Evolutionary conservation across 169 alveolate genomes (phyloP), one percentile per base, ranked within the genome.

Genomic region (Plasmodium gaboni): DNA sequence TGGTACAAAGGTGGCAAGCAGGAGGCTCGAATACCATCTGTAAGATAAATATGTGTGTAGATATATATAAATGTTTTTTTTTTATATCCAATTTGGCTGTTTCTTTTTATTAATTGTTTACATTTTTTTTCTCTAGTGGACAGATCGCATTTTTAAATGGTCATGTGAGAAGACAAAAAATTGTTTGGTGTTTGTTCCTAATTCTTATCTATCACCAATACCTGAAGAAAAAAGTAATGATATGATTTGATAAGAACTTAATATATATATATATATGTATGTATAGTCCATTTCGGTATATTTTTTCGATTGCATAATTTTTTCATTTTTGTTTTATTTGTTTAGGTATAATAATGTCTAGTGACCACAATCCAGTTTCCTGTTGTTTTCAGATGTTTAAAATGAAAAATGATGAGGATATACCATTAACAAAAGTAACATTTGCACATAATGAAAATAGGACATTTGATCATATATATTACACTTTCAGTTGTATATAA

Each of bases 1-100:
- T 93, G 97, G 97, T 95, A 95, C 94, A 94, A 94, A 50, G 96
- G 96, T 15, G 87, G 94, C 1, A 88, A 91, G 63, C 93, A 88
- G 55, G 90, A 93, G 53, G 89, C 93, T 12, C 92, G 97, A 15
- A 89, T 93, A 19, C 97, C 97, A 1, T 94, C 97, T 59, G 95
- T 92, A 74, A 12, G 19, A 13, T 22, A 12, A 42, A 19, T 15
- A n/a, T 13, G 1, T 26, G 24, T 10, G n/a, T 28, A 13, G 2
- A 51, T 60, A 5, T 64, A 63, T 59, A 44, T 26, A 6, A 7
- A 17, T 50, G 9, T 9, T 17, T 38, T 38, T 38, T 38, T 32
- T 4, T 32, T 32, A 7, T 28, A 13, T 51, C 2, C 51, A 24
- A 15, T 53, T 44, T 13, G 12, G 46, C 65, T 15, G 2, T 26